A percentile compares a stretch with the other conserved stretches of the same genome.
Evolutionary conservation across 2,329 filamentous ascomycete species (phyloP).

Genomic region (Ophiostoma sp.): DNA sequence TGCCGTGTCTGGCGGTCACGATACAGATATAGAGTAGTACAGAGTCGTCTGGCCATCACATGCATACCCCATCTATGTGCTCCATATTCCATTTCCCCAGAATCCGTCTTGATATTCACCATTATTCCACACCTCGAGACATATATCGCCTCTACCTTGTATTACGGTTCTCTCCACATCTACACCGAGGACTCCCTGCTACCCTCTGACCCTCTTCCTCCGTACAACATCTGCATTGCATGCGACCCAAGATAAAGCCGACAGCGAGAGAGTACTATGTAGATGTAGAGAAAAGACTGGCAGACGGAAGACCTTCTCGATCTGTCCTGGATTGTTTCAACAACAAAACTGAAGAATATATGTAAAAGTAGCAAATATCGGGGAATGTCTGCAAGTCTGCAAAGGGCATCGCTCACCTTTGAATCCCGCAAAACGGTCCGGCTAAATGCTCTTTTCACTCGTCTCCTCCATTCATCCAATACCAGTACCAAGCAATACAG

Average conservation of each 20-base stretch:
- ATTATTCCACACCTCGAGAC: not conserved
- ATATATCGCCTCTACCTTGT: too few species aligned
- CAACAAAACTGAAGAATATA: not conserved
- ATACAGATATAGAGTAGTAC: not conserved
- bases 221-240: not conserved
- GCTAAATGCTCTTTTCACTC: constrained; percentile 3
- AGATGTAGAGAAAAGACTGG: too few species aligned
- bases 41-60: not conserved
- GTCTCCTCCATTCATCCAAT: not conserved
- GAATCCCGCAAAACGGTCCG: not conserved
- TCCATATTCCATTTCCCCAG: constrained; percentile 10
- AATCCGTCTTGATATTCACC: not conserved
- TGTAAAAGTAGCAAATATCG: not conserved
- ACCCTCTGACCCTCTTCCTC: not conserved
- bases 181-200: not conserved
- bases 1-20: constrained; percentile 11
- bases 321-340: not conserved
- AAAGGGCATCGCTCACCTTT: too few species aligned
- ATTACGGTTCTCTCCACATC: not conserved
- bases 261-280: too few species aligned
- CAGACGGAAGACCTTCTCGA: not conserved
- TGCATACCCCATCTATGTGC: not conserved
- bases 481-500: too few species aligned
- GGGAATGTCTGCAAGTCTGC: not conserved
- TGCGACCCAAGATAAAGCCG: not conserved